phyloP scores from a whole-genome alignment of 768 basidiomycete species.

The Filobasidium floriforme region DNA sequence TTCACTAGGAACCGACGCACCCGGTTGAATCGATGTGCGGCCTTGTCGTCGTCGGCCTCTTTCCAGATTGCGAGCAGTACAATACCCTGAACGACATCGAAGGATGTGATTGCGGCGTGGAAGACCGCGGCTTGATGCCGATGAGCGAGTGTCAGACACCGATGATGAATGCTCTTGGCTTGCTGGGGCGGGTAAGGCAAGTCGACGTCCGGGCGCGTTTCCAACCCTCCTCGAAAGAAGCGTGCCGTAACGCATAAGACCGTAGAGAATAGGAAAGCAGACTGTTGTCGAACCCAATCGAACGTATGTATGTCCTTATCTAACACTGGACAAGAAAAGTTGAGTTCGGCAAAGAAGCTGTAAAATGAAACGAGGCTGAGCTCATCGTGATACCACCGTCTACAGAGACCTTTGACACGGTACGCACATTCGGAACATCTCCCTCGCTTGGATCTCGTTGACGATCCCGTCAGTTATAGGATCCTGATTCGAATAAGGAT shows the following conservation, averaged over 20 bases:
- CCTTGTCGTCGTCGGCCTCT: conserved; percentile 33
- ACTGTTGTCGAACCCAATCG: conserved; percentile 23
- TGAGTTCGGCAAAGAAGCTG: conserved; percentile 27
- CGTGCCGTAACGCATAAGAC: conserved; percentile 28
- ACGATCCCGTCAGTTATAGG: conserved; percentile 26
- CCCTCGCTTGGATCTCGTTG: conserved; percentile 23
- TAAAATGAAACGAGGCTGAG: not conserved
- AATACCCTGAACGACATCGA: conserved; percentile 28
- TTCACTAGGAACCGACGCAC: not conserved
- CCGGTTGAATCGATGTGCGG: conserved; percentile 27
- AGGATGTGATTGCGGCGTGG: conserved; percentile 23
- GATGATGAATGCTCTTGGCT: conserved; percentile 28
- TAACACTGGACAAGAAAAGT: conserved; percentile 19
- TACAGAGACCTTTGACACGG: not conserved
- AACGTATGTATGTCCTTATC: conserved; percentile 25
- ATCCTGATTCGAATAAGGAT: conserved; percentile 14
- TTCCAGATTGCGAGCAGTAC: conserved; percentile 27
- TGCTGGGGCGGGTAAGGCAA: conserved; percentile 23
- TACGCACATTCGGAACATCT: conserved; percentile 28
- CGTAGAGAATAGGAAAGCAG: conserved; percentile 28
- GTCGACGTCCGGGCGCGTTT: conserved; percentile 13
- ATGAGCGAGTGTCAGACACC: conserved; percentile 26
- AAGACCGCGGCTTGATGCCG: conserved; percentile 26
- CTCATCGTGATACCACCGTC: not conserved
- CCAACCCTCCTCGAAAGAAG: conserved; percentile 23